Evolutionary conservation across 2,329 filamentous ascomycete genomes (phyloP).

Genomic region (Trichophyton mentagrophytes): DNA sequence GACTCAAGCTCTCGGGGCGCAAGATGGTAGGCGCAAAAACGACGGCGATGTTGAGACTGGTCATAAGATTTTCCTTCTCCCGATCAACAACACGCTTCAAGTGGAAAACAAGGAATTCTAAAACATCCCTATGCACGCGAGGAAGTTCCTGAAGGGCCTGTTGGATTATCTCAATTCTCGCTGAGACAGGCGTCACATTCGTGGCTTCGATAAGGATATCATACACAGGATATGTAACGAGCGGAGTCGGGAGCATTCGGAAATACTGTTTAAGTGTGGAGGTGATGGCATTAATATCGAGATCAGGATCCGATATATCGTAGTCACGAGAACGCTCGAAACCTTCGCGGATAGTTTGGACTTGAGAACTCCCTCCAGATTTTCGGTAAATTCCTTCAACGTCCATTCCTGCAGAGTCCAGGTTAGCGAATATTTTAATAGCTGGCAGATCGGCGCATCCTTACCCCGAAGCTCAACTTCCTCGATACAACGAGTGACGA

Average conservation of each 20-base stretch:
- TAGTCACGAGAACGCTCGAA: conserved; percentile 70
- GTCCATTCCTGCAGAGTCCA: conserved; percentile 53
- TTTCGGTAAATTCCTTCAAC: conserved; percentile 97
- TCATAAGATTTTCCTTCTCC: conserved; percentile 87
- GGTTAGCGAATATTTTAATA: background rate
- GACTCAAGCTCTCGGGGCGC: conserved; percentile 75
- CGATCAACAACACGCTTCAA: conserved; percentile 71
- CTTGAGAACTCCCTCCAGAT: conserved; percentile 81
- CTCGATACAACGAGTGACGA: conserved; percentile 87
- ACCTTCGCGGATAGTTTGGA: conserved; percentile 78
- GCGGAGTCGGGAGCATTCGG: conserved; percentile 74
- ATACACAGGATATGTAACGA: conserved; percentile 88
- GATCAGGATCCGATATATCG: conserved; percentile 82
- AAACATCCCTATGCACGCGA: conserved; percentile 68
- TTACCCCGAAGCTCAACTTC: conserved; percentile 81
- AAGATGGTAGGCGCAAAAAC: conserved; percentile 98
- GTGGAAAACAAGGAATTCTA: conserved; percentile 92
- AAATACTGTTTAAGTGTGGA: conserved; percentile 97
- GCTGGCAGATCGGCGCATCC: conserved; percentile 7
- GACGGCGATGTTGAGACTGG: conserved; percentile 85
- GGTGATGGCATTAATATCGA: conserved; percentile 93
- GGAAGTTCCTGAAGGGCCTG: conserved; percentile 68
- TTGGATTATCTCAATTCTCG: conserved; percentile 59
- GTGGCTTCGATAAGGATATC: conserved; percentile 64
- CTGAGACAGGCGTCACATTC: conserved; percentile 51